These are phyloP conservation scores for Coniochaeta pulveracea DNA, from an alignment of 2,329 filamentous ascomycete genomes.

Conservation along the genomic window DNA sequence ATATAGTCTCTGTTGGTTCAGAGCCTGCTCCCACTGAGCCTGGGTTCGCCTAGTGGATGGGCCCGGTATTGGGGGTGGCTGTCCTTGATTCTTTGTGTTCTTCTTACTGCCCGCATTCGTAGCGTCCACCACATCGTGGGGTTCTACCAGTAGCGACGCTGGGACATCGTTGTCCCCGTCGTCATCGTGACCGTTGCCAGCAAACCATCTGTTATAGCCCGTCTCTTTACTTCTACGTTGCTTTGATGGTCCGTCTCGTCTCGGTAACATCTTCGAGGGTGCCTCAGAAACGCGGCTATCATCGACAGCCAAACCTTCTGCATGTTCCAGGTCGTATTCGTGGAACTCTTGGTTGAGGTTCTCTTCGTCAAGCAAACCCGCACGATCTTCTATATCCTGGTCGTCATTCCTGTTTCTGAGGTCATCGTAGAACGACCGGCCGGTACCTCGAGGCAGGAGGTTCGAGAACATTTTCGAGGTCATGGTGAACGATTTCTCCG, in stretches of 20 bases:
- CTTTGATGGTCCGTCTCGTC: slow-evolving; percentile 6
- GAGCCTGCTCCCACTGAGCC: slow-evolving; percentile 43
- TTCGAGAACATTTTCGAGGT: slow-evolving; percentile 36
- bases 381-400: slow-evolving; percentile 28
- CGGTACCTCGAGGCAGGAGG: slow-evolving; percentile 22
- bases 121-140: slow-evolving; percentile 20
- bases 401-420: slow-evolving; percentile 27
- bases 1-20: slow-evolving; percentile 39
- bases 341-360: slow-evolving; percentile 40
- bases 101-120: slow-evolving; percentile 8
- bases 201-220: slow-evolving; percentile 13
- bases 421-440: slow-evolving; percentile 38
- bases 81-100: slow-evolving; percentile 10
- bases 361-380: slow-evolving; percentile 37
- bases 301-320: slow-evolving; percentile 27
- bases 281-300: slow-evolving; percentile 34
- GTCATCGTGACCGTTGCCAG: slow-evolving; percentile 31
- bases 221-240: slow-evolving; percentile 12
- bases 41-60: slow-evolving; percentile 30
- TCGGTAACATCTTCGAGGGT: slow-evolving; percentile 17
- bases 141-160: slow-evolving; percentile 50
- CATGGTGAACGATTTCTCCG: too few relatives aligned
- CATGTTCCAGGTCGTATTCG: slow-evolving; percentile 34
- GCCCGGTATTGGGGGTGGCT: slow-evolving; percentile 23
- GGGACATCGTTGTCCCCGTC: slow-evolving; percentile 51